phyloP scores from a whole-genome alignment of 2,329 filamentous ascomycete species.

The Xylariaceae sp. region DNA sequence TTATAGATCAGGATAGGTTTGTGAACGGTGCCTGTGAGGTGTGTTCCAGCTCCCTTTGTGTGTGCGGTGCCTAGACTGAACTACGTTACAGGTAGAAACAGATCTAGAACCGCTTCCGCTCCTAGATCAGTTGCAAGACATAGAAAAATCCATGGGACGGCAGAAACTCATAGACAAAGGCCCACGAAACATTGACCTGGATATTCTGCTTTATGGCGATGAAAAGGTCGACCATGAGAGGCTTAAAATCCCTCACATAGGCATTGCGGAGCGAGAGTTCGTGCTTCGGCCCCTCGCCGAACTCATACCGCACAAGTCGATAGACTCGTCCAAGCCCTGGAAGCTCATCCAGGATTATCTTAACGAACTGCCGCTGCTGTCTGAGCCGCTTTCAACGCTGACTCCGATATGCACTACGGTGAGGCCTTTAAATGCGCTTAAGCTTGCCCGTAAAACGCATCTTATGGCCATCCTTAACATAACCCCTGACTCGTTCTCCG shows the following conservation, averaged over 20 bases:
- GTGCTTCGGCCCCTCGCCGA: constrained; percentile 85
- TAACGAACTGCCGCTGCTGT: constrained; percentile 56
- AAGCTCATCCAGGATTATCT: constrained; percentile 63
- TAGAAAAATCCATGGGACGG: constrained; percentile 79
- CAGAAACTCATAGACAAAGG: constrained; percentile 90
- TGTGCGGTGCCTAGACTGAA: constrained; percentile 5
- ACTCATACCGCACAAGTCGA: constrained; percentile 59
- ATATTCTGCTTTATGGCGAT: constrained; percentile 82
- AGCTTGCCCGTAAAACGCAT: constrained; percentile 64
- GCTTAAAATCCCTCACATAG: constrained; percentile 80
- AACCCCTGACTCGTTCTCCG: constrained; percentile 96
- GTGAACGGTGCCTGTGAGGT: constrained; percentile 94
- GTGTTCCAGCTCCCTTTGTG: constrained; percentile 38
- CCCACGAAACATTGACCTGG: constrained; percentile 90
- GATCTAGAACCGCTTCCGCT: constrained; percentile 73
- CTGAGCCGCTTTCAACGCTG: constrained; percentile 58
- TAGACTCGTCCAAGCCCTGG: constrained; percentile 60
- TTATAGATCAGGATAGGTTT: constrained; percentile 84
- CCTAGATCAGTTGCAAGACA: constrained; percentile 78
- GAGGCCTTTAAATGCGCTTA: constrained; percentile 61
- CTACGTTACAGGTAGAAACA: constrained; percentile 71
- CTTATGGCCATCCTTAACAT: constrained; percentile 95
- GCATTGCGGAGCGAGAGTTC: constrained; percentile 90
- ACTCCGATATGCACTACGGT: constrained; percentile 56
- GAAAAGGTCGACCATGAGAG: constrained; percentile 67